Evolutionary conservation across 23 red algal species (phyloP).

Genomic region (Gracilaria caudata): DNA sequence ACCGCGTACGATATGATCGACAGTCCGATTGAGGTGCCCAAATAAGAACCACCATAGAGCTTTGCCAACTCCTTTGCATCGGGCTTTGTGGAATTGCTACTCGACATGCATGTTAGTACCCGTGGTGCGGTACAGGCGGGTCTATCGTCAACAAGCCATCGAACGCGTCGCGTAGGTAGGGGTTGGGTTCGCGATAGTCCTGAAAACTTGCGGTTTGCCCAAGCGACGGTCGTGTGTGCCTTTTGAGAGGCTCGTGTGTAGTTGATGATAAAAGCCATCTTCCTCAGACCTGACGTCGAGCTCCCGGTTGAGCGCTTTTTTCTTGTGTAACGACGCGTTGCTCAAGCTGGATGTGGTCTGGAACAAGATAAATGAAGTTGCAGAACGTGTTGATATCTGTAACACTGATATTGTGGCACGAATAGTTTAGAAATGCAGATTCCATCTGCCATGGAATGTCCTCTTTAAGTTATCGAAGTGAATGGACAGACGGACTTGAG

Average conservation of each 20-base stretch:
- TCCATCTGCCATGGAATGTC: too few relatives aligned
- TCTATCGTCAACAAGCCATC: background rate
- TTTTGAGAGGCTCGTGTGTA: background rate
- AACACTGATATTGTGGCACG: too few relatives aligned
- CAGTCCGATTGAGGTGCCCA: slow-evolving; percentile 67
- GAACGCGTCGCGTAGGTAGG: slow-evolving; percentile 6
- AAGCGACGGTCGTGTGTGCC: background rate
- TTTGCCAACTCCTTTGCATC: slow-evolving; percentile 77
- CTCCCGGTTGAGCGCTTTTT: too few relatives aligned
- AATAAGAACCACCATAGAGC: slow-evolving; percentile 82
- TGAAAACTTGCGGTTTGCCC: background rate
- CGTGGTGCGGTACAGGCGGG: background rate
- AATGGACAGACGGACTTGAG: too few relatives aligned
- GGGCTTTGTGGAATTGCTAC: slow-evolving; percentile 15
- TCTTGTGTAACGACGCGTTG: too few relatives aligned
- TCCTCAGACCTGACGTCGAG: too few relatives aligned
- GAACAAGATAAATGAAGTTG: too few relatives aligned
- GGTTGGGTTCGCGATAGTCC: slow-evolving; percentile 25
- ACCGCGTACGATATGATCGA: slow-evolving; percentile 73
- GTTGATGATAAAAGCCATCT: background rate
- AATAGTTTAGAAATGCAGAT: too few relatives aligned
- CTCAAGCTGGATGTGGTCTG: too few relatives aligned
- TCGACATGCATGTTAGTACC: background rate
- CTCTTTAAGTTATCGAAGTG: too few relatives aligned
- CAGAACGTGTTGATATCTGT: too few relatives aligned